These are phyloP conservation scores for Verticillium longisporum DNA, from an alignment of 2,329 filamentous ascomycete species.

Conservation along the genomic window DNA sequence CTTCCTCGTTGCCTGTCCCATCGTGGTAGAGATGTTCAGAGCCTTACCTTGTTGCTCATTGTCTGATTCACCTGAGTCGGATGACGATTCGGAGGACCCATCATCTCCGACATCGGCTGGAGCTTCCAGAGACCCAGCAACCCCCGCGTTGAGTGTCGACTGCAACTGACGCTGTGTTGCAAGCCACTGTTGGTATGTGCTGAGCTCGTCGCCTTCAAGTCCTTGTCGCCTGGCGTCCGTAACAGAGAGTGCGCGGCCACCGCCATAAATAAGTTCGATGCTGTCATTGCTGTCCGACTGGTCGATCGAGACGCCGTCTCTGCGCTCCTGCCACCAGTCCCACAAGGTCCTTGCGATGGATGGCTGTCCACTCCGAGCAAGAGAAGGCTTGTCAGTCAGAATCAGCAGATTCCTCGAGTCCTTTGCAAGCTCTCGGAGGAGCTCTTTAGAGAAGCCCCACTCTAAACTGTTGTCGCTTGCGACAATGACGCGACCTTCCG, in stretches of 20 bases:
- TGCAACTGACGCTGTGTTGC: constrained; percentile 84
- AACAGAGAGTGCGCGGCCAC: constrained; percentile 56
- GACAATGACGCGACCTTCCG: constrained; percentile 67
- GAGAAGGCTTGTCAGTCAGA: constrained; percentile 66
- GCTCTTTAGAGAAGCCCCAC: constrained; percentile 88
- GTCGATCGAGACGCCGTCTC: constrained; percentile 56
- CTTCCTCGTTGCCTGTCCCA: constrained; percentile 77
- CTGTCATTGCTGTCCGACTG: constrained; percentile 46
- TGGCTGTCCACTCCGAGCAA: constrained; percentile 33
- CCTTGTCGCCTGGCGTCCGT: constrained; percentile 55
- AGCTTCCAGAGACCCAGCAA: constrained; percentile 60
- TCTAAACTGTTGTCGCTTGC: constrained; percentile 86
- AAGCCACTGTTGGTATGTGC: constrained; percentile 85
- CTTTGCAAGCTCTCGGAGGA: constrained; percentile 66
- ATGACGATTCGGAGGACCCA: constrained; percentile 77
- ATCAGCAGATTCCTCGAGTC: constrained; percentile 80
- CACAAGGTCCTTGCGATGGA: constrained; percentile 71
- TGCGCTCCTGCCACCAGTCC: constrained; percentile 68
- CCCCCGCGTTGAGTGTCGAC: constrained; percentile 67
- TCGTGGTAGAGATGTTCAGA: constrained; percentile 77
- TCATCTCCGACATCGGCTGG: constrained; percentile 73
- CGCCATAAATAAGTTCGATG: constrained; percentile 60
- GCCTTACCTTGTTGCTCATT: constrained; percentile 87
- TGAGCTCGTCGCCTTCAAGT: constrained; percentile 68
- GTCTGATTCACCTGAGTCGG: constrained; percentile 82